Base-by-base conservation (phyloP, 345 rosid genomes). In the Litchi chinensis region DNA sequence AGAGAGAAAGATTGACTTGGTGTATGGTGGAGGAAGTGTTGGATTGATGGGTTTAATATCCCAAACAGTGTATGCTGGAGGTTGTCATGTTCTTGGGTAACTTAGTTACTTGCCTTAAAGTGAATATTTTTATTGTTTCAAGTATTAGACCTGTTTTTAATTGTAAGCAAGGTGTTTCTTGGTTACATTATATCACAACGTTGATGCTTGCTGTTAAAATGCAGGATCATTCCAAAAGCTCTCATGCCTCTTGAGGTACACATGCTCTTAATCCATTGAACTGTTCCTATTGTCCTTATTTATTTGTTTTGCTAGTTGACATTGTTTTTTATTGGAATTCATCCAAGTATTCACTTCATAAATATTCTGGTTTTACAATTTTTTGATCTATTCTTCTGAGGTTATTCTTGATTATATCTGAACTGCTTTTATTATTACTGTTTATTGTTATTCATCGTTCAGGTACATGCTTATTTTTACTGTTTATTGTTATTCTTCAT, bases 41-140 rank as follows among this genome's bases (percentile, higher is more conserved):
- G 99, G 99, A 37, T 80, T 95, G 78, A 95, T 93, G 99, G 99
- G 99, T 82, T 82, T 94, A 87, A 90, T 96, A 66, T 92, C 99
- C 71, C 88, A 82, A 87, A 90, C 93, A 74, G 99, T 91, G 12
- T 79, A 86, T 70, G 91, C 86, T 83, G 99, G 97, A 73, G 98
- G 99, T 74, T 89, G 95, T 80, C 92, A 88, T 86, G 99, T 96
- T 56, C 88, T 95, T 73, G 99, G 99, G 97, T 93, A 87, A 91
- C 76, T 85, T 62, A 37, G n/a, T 77, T 67, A 62, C 74, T 70
- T 67, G 41, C 73, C 41, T 65, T 67, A 37, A 57, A 75, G 43
- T 37, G 43, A 32, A 71, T 43, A 60, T n/a, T 77, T 28, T 81
- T 75, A 63, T n/a, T 62, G 41, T 76, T 69, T 70, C 76, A 65